Percentiles rank a stretch among this genome's conserved stretches.
Conservation (phyloP, 1,139 yeast genomes). For the Hemisphaericaspora subhashii region DNA sequence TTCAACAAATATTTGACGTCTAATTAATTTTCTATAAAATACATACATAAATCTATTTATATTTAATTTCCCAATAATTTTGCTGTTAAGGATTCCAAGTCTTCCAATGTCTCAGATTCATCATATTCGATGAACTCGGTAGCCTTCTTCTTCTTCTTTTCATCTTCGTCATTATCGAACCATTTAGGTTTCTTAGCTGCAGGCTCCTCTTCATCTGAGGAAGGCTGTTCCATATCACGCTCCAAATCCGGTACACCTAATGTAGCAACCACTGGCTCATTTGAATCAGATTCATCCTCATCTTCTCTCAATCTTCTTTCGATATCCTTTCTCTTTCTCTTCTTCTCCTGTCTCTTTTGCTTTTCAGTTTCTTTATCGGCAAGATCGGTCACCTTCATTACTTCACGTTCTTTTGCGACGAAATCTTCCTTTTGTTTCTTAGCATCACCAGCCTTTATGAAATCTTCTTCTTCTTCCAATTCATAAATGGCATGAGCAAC, state of each 20-base stretch:
- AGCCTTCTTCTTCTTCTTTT: constrained; percentile 21
- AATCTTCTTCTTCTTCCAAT: constrained; percentile 86
- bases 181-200: constrained; percentile 59
- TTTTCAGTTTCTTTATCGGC: constrained; percentile 82
- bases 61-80: constrained; percentile 40
- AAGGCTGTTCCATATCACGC: constrained; percentile 45
- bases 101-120: constrained; percentile 89
- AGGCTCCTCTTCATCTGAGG: constrained; percentile 39
- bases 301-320: constrained; percentile 56
- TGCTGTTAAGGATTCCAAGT: constrained; percentile 86
- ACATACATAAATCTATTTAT: background rate
- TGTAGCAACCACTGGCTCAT: constrained; percentile 23
- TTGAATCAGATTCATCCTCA: constrained; percentile 32
- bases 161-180: constrained; percentile 40
- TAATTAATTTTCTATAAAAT: constrained; percentile 10
- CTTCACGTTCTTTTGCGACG: constrained; percentile 61
- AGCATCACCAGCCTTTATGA: constrained; percentile 76
- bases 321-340: constrained; percentile 80
- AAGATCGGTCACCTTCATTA: constrained; percentile 70
- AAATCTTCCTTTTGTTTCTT: constrained; percentile 65
- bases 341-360: constrained; percentile 83
- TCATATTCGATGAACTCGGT: constrained; percentile 66
- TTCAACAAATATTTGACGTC: constrained; percentile 8
- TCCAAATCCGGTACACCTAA: constrained; percentile 43
- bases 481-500: constrained; percentile 87